phyloP scores from a whole-genome alignment of 2,329 filamentous ascomycete genomes.

The Curvularia eragrostidis region DNA sequence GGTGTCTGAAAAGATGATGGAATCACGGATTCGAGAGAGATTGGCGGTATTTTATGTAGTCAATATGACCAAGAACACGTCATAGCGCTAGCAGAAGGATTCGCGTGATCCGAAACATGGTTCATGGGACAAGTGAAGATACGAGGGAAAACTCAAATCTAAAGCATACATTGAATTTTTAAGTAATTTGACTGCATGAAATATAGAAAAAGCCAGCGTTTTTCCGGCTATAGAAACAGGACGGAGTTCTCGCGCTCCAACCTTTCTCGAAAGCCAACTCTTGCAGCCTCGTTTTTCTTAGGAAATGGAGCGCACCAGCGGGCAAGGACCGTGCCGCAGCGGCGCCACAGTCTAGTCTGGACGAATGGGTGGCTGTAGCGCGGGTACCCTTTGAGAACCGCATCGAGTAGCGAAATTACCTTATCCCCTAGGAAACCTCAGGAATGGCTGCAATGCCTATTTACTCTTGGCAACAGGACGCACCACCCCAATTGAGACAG shows the following conservation, averaged over 20 bases:
- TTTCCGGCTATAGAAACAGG: not conserved
- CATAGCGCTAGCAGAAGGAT: not conserved
- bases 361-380: no score
- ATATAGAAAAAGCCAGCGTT: not conserved
- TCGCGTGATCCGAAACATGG: constrained; percentile 1
- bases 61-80: constrained; percentile 3
- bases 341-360: no score
- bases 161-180: not conserved
- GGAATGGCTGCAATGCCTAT: no score
- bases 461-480: no score
- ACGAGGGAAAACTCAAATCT: not conserved
- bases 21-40: constrained; percentile 6
- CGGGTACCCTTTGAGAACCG: no score
- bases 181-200: not conserved
- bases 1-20: constrained; percentile 6
- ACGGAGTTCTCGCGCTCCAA: no score
- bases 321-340: no score
- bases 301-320: no score
- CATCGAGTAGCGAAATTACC: no score
- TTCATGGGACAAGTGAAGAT: not conserved
- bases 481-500: no score
- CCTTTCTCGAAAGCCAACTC: no score
- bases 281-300: constrained; percentile 2
- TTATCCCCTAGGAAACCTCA: no score
- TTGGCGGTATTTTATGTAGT: constrained; percentile 1